Base-by-base conservation (phyloP, 1,284 basidiomycete species). In the Leucoagaricus sp. region DNA sequence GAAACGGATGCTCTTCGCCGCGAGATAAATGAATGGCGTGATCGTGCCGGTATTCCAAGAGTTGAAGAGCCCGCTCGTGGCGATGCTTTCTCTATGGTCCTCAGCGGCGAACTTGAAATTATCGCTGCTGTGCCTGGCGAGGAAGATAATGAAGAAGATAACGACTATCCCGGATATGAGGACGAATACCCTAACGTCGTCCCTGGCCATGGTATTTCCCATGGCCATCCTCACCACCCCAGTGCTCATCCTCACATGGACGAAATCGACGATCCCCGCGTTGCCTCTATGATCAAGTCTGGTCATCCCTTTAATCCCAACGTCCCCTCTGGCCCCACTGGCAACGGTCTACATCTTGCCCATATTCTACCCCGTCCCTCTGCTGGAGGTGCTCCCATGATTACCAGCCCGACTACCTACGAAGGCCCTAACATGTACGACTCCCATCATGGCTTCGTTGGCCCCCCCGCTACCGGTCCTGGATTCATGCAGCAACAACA, bases 21-120 rank as follows among this genome's bases (percentile, higher is more conserved):
- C 49, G 93, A 95, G 70, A 78, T 93, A 67, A 93, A 95, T 74
- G 89, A 93, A 64, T 94, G 92, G 91, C 86, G 92, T 58, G 84
- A 87, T 64, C 84, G 89, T 41, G 82, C 84, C 23, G 82, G 79
- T 50, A 80, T 90, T 48, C 86, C 84, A 17, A 78, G 80, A 63
- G 77, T 88, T 65, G 86, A 91, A 59, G 87, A 87, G 65, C 87
- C 86, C 19, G 72, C 83, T 47, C 82, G 84, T 60, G 79, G 83
- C 40, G 86, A 89, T 29, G 87, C 80, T 47, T 91, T 91, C 68
- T 72, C 77, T 56, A 84, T 88, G 77, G 79, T 91, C 50, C 75
- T 90, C 29, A 75, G 69, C 48, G 87, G 84, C 49, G 87, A 89
- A 64, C 75, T 89, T 59, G 88, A 91, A 65, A 78, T 89, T 57